Evolutionary conservation across 2,329 filamentous ascomycete genomes (phyloP).

Genomic region (Cladosporium sp.): DNA sequence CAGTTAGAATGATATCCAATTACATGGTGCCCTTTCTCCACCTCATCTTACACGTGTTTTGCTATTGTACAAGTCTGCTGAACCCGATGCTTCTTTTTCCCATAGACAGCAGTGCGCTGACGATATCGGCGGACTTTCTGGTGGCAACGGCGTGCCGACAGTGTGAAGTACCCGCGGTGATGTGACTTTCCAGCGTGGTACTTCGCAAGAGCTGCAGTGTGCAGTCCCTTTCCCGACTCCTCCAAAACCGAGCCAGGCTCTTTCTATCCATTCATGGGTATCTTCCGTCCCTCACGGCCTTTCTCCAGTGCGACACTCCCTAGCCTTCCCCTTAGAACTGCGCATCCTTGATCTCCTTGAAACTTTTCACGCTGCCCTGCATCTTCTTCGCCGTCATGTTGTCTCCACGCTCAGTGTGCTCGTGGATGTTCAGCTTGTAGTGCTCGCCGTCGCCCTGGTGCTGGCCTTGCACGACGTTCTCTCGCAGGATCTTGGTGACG

Average conservation of each 20-base stretch:
- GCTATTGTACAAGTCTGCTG: neutral
- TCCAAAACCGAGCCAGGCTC: no score
- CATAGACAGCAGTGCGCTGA: no score
- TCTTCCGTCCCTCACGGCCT: neutral
- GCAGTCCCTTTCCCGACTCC: no score
- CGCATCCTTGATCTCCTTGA: conserved; percentile 34
- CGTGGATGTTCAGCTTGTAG: conserved; percentile 74
- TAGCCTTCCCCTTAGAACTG: neutral
- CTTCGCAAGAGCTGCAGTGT: no score
- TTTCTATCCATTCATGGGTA: neutral
- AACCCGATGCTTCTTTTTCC: no score
- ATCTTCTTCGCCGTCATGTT: conserved; percentile 80
- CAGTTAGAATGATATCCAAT: no score
- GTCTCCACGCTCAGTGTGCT: conserved; percentile 84
- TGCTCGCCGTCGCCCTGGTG: conserved; percentile 19
- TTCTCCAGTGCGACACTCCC: neutral
- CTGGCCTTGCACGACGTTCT: conserved; percentile 81
- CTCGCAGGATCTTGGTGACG: conserved; percentile 68
- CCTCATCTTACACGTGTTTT: conserved; percentile 2
- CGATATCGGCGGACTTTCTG: no score
- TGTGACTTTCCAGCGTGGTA: no score
- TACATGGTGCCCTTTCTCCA: neutral
- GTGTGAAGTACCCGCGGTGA: no score
- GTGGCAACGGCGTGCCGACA: no score
- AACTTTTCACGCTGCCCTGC: conserved; percentile 33